Evolutionary conservation across 2,329 filamentous ascomycete genomes (phyloP), one percentile per base, ranked within the genome.

Genomic region (Basipetospora sp.): DNA sequence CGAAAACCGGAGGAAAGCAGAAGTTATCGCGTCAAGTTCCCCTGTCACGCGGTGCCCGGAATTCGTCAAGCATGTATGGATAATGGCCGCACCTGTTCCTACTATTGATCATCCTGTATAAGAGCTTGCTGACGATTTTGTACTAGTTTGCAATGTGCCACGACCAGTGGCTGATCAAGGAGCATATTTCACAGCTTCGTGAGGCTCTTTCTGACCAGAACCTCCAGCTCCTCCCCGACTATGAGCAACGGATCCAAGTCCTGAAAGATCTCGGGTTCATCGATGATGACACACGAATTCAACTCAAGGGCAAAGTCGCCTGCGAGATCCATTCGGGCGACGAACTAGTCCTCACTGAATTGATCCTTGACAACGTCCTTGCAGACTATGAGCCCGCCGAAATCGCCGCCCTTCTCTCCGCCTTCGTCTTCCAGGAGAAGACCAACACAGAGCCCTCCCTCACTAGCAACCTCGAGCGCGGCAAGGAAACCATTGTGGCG

Each of bases 401-500:
- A 58, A 96, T 98, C 44, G 90, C 93, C 1, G 87, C 90, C 9
- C 67, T 98, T 3, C 70, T 98, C 3, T 94, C 87, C 0, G 77
- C 83, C 1, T 98, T 98, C 55, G 87, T 98, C 2, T 98, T 98
- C 65, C 86, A 96, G 53, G 90, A 98, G 54, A 96, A 94, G 62
- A 94, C 90, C 0, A 78, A 85, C 18, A 71, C 71, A 5, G 74
- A 79, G 14, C 88, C 90, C 0, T 82, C 77, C 4, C 64, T 98
- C 41, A 92, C 86, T 0, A 75, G 80, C 4, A 80, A 76, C 36
- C 72, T 98, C 9, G 80, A 93, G 53, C 74, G 74, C 19, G 90
- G 87, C 9, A 80, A 82, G 51, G 77, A 81, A 42, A 85, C 80
- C 8, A 94, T 98, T 47, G 74, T 96, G 43, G 74, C 76, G 43